A percentile compares a stretch with the other conserved stretches of the same genome.
Conservation (phyloP, 768 basidiomycete species). For the Lentinula lateritia region DNA sequence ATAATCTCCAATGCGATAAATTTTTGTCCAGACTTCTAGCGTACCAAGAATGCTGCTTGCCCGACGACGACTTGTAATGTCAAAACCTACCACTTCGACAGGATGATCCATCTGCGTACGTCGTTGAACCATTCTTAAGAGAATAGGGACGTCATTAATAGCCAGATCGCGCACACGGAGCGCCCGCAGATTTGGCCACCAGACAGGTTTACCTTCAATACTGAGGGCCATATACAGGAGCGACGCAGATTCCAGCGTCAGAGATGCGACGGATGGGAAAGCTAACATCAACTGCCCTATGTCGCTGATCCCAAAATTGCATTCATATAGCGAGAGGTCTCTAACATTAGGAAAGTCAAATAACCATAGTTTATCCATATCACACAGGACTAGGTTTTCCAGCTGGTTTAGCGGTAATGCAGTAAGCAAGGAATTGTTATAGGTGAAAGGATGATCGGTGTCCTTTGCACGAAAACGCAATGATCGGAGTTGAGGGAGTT, state of each 20-base stretch:
- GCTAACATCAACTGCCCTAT: constrained; percentile 25
- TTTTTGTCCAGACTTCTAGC: constrained; percentile 25
- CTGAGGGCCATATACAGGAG: constrained; percentile 9
- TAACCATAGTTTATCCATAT: constrained; percentile 28
- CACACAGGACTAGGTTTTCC: constrained; percentile 28
- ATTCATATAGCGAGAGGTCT: constrained; percentile 26
- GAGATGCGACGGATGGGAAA: constrained; percentile 26
- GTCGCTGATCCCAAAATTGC: constrained; percentile 26
- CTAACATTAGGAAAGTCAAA: constrained; percentile 26
- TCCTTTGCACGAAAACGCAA: constrained; percentile 34
- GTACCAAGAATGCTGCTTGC: constrained; percentile 22
- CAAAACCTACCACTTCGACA: constrained; percentile 23
- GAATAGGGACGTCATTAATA: constrained; percentile 21
- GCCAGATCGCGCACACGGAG: constrained; percentile 29
- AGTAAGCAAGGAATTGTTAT: constrained; percentile 9
- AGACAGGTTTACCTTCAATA: constrained; percentile 7
- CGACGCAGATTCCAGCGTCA: background rate
- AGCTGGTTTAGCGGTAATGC: constrained; percentile 30
- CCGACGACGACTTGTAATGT: constrained; percentile 31
- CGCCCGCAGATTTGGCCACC: constrained; percentile 30
- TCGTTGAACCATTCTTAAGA: constrained; percentile 25
- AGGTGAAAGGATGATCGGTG: constrained; percentile 24
- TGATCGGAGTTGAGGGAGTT: constrained; percentile 27
- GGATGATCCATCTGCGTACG: constrained; percentile 17
- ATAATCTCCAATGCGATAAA: constrained; percentile 9